These are phyloP conservation scores for Plasmopara muralis DNA, from an alignment of 352 stramenopile genomes.

Conservation along the genomic window DNA sequence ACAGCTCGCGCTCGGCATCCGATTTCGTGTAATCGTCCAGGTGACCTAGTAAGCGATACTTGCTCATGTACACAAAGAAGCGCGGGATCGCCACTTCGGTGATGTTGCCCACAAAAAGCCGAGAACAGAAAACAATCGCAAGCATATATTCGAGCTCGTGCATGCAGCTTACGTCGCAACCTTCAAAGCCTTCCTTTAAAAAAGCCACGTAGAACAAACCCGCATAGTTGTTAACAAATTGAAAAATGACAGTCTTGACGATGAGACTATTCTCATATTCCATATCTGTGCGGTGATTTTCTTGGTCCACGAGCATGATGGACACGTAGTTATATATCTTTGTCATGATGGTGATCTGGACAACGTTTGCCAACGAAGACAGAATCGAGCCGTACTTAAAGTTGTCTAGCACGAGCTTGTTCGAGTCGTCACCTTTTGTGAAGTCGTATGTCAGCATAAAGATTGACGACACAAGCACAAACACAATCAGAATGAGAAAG, in stretches of 20 bases:
- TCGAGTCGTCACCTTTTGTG: conserved; percentile 49
- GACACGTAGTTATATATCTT: conserved; percentile 88
- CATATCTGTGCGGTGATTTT: conserved; percentile 89
- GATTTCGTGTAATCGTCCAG: conserved; percentile 44
- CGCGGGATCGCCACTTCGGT: conserved; percentile 69
- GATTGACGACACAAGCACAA: conserved; percentile 64
- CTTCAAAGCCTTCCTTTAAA: conserved; percentile 79
- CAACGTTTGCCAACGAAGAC: conserved; percentile 62
- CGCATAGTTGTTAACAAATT: conserved; percentile 95
- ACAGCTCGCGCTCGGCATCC: conserved; percentile 61
- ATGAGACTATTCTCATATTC: conserved; percentile 91
- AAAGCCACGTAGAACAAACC: conserved; percentile 92
- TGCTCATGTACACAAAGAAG: conserved; percentile 65
- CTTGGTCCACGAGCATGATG: conserved; percentile 85
- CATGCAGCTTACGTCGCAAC: conserved; percentile 72
- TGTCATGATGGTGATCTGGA: conserved; percentile 88
- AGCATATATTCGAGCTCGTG: conserved; percentile 88
- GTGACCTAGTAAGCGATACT: conserved; percentile 54
- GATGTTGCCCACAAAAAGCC: conserved; percentile 75
- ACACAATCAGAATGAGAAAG: conserved; percentile 70
- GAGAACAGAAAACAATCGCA: conserved; percentile 88
- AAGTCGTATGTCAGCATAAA: conserved; percentile 76
- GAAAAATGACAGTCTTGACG: conserved; percentile 92
- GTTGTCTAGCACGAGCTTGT: conserved; percentile 51
- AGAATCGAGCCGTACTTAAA: conserved; percentile 68